phyloP scores from a whole-genome alignment of 805 yeast species.

The Candida pseudofarinosa region DNA sequence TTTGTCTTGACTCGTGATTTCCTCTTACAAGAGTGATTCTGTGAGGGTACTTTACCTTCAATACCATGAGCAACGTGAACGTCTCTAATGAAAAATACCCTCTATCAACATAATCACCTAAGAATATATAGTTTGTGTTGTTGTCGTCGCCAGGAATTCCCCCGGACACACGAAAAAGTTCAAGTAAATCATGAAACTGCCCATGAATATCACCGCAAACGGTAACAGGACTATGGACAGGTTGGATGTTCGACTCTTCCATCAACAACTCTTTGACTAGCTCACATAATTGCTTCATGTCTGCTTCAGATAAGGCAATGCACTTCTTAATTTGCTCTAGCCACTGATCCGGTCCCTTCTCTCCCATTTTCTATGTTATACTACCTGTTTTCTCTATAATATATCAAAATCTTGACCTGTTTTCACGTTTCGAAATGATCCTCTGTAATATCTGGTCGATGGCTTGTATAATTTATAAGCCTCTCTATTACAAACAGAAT shows the following conservation, averaged over 20 bases:
- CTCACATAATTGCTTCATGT: constrained; percentile 95
- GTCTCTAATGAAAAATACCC: constrained; percentile 96
- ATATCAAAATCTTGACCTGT: neutral
- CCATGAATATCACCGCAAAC: constrained; percentile 99
- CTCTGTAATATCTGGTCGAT: neutral
- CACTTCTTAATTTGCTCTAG: constrained; percentile 89
- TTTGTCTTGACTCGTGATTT: constrained; percentile 96
- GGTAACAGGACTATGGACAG: constrained; percentile 88
- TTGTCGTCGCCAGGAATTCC: constrained; percentile 80
- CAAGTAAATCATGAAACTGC: constrained; percentile 91
- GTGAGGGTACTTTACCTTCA: constrained; percentile 83
- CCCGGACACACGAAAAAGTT: constrained; percentile 85
- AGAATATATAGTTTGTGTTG: constrained; percentile 66
- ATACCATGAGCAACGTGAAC: constrained; percentile 87
- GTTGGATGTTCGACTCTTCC: constrained; percentile 96
- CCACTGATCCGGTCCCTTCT: constrained; percentile 94
- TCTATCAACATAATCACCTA: constrained; percentile 96
- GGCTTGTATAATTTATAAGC: neutral
- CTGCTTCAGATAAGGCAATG: constrained; percentile 81
- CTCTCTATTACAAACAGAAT: neutral
- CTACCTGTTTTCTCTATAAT: neutral
- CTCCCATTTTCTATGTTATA: constrained; percentile 41
- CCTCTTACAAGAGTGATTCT: constrained; percentile 91
- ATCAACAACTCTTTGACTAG: constrained; percentile 88
- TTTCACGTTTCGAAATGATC: neutral